Evolutionary conservation across 306 rosid genomes (phyloP), one percentile per base, ranked within the genome.

Genomic region (Morella rubra): DNA sequence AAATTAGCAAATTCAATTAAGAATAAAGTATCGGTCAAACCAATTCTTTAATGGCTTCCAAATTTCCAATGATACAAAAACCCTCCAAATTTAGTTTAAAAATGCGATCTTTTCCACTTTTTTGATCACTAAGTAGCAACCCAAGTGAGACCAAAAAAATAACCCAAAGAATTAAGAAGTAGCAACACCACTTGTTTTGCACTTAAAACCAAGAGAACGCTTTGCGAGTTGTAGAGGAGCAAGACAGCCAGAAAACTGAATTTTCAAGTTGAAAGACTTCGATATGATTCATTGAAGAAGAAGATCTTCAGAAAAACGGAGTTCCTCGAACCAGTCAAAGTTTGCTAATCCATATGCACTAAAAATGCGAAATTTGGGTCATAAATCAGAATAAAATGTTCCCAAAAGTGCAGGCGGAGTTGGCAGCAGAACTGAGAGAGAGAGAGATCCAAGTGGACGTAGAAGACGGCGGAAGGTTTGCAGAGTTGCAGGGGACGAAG

Each of bases 281-380:
- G 60, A 74, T 53, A 75, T 73, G 78, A 42, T 65, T 73, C 15
- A 75, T 50, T 45, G 9, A 78, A 87, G 82, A 77, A 77, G 40
- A 65, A 24, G 41, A 44, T 81, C 75, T 77, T 8, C 75, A 79
- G 81, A 83, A 77, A 88, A 80, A 67, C 76, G 72, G 61, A 79
- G 74, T 46, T 83, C 78, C 85, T 86, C 79, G 81, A 76, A 75
- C 51, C 32, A 72, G 82, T 53, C 72, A 74, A 77, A 58, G 6
- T 66, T 77, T 79, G 76, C 86, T 73, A 76, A 84, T 85, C 91
- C 90, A 88, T 79, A 85, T 81, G 90, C 91, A 79, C 65, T 77
- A 77, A 76, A 75, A 69, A 80, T 58, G 69, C 83, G 41, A 80
- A 58, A 73, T 67, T 75, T 49, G 65, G 78, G 77, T 78, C 59